phyloP scores from a whole-genome alignment of 2,329 filamentous ascomycete species.

The Bimuria novae-zelandiae region DNA sequence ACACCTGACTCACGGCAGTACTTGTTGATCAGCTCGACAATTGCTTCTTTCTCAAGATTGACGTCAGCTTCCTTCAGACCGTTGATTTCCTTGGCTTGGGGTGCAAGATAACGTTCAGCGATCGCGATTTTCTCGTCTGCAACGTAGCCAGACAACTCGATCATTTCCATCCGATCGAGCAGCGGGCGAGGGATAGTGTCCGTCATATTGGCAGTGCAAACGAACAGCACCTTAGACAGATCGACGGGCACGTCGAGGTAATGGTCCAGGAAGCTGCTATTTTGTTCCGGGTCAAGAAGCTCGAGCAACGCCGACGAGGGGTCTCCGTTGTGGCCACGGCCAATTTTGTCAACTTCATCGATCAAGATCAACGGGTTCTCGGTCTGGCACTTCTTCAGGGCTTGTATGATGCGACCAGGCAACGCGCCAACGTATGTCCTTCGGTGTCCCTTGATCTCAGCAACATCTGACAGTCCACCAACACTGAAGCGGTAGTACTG shows the following conservation, averaged over 20 bases:
- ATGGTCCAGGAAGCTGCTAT: slow-evolving; percentile 95
- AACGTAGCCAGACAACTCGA: slow-evolving; percentile 93
- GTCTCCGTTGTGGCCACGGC: slow-evolving; percentile 92
- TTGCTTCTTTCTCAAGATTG: slow-evolving; percentile 81
- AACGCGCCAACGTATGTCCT: slow-evolving; percentile 95
- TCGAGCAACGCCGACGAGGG: slow-evolving; percentile 93
- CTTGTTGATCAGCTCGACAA: slow-evolving; percentile 96
- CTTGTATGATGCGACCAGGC: slow-evolving; percentile 95
- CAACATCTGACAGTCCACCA: slow-evolving; percentile 93
- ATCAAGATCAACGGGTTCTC: slow-evolving; percentile 97
- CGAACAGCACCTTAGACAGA: slow-evolving; percentile 95
- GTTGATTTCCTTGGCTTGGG: slow-evolving; percentile 90
- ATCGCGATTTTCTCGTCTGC: slow-evolving; percentile 99
- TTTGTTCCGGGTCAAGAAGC: slow-evolving; percentile 94
- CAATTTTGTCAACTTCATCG: slow-evolving; percentile 98
- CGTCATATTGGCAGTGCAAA: slow-evolving; percentile 98
- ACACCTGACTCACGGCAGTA: slow-evolving; percentile 98
- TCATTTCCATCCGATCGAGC: slow-evolving; percentile 96
- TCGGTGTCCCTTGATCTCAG: slow-evolving; percentile 97
- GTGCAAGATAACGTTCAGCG: slow-evolving; percentile 87
- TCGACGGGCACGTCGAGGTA: slow-evolving; percentile 99
- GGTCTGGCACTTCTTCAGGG: slow-evolving; percentile 97
- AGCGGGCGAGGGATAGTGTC: slow-evolving; percentile 95
- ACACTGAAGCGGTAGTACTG: slow-evolving; percentile 99
- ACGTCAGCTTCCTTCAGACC: slow-evolving; percentile 91